Evolutionary conservation across 2,329 filamentous ascomycete species (phyloP).

Genomic region (Aspergillus sp.): DNA sequence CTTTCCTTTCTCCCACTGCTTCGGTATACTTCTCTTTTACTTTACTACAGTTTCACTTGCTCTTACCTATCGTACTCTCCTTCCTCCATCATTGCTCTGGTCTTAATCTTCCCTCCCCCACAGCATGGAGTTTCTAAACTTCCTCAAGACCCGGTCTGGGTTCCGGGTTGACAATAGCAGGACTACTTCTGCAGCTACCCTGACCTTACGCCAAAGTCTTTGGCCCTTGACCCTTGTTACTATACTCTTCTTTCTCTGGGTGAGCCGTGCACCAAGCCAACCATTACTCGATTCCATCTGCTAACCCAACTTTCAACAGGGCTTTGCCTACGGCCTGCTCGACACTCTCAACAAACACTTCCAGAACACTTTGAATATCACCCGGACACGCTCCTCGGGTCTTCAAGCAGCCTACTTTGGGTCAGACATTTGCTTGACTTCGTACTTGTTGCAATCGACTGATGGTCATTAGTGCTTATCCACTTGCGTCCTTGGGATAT

Average conservation of each 20-base stretch:
- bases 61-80: background rate
- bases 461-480: constrained; percentile 49
- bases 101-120: background rate
- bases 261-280: constrained; percentile 17
- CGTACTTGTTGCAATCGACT: background rate
- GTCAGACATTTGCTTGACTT: constrained; percentile 34
- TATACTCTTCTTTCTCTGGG: constrained; percentile 57
- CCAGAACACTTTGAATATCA: constrained; percentile 58
- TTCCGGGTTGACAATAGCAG: constrained; percentile 37
- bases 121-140: constrained; percentile 32
- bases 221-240: constrained; percentile 50
- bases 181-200: constrained; percentile 44
- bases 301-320: constrained; percentile 27
- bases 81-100: background rate
- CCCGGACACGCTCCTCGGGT: constrained; percentile 60
- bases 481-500: constrained; percentile 56
- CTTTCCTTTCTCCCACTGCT: background rate
- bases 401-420: constrained; percentile 68
- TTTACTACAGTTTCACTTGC: background rate
- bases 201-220: constrained; percentile 48
- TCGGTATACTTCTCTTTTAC: background rate
- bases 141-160: constrained; percentile 36
- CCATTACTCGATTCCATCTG: background rate
- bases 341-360: constrained; percentile 60
- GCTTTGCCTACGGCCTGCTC: constrained; percentile 53